These are phyloP conservation scores for Macrolepiota albuminosa DNA, from an alignment of 768 basidiomycete genomes.

Conservation along the genomic window DNA sequence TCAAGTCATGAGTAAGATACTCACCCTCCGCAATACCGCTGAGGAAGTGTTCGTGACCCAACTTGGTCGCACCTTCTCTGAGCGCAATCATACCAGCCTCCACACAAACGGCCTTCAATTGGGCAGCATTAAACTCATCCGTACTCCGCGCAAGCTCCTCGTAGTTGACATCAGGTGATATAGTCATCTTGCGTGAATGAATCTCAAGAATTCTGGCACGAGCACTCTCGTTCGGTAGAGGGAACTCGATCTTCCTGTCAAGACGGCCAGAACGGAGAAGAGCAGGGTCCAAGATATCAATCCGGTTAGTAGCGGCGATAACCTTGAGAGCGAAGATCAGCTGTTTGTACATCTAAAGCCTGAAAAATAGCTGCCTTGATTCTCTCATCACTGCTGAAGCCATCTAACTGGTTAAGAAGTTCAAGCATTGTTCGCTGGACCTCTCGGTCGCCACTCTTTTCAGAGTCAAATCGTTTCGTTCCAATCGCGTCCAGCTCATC, in stretches of 20 bases:
- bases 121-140: conserved; percentile 98
- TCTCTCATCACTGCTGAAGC: conserved; percentile 93
- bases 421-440: conserved; percentile 99
- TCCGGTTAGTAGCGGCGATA: conserved; percentile 97
- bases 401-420: conserved; percentile 95
- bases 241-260: conserved; percentile 98
- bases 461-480: conserved; percentile 97
- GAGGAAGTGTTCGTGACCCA: conserved; percentile 94
- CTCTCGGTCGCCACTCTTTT: conserved; percentile 98
- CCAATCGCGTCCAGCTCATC: conserved; percentile 99
- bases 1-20: conserved; percentile 17
- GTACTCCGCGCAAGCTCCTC: conserved; percentile 95
- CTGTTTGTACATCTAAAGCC: conserved; percentile 1
- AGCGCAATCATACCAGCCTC: conserved; percentile 99
- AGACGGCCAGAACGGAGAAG: conserved; percentile 97
- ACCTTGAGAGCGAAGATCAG: conserved; percentile 49
- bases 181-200: conserved; percentile 94
- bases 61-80: conserved; percentile 83
- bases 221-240: conserved; percentile 93
- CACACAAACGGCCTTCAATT: conserved; percentile 96
- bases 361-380: conserved; percentile 69
- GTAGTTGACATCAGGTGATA: conserved; percentile 86
- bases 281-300: conserved; percentile 97
- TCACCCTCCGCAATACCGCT: conserved; percentile 84
- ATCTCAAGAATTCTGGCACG: conserved; percentile 95